Evolutionary conservation across 2,329 filamentous ascomycete species (phyloP), one percentile per base, ranked within the genome.

Genomic region (Dactylellina parvicollis): DNA sequence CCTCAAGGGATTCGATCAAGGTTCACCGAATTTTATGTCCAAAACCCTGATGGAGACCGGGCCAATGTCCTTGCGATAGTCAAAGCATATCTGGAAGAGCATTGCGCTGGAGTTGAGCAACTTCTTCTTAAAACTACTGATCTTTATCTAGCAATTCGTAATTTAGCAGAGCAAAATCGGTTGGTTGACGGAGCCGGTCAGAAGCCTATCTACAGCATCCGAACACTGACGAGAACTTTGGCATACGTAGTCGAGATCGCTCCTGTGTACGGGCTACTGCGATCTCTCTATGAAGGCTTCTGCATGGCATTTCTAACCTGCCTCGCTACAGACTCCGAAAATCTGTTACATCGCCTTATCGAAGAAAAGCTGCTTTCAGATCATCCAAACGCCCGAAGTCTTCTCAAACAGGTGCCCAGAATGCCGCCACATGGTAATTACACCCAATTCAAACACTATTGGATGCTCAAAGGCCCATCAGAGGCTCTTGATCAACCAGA

Each of bases 301-400:
- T 92, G 92, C 14, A 99, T 99, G 96, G 95, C 93, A 54, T 99
- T 99, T 79, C 83, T 97, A 65, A 99, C 96, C 0, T 86, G 97
- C 4, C 84, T 99, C 10, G 89, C 94, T 78, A 86, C 88, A 77
- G 87, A 90, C 28, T 98, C 95, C 0, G 92, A 96, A 80, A 86
- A 87, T 70, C 83, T 92, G 54, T 85, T 98, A 2, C 83, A 90
- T 49, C 92, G 93, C 1, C 82, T 96, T 24, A 92, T 99, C 59
- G 87, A 91, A 64, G 55, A 60, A 20, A 73, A 22, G 10, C 22
- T 73, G 14, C 60, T 73, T 7, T 54, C 69, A 3, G 61, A 55
- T 36, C 60, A 66, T 34, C 10, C 69, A 22, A 91, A 90, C 78
- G 83, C 88, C 0, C 88, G 88, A 76, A 87, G 91, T 8, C 84